Evolutionary conservation across 345 rosid species (phyloP).

Genomic region (Eucalyptus tenuipes): DNA sequence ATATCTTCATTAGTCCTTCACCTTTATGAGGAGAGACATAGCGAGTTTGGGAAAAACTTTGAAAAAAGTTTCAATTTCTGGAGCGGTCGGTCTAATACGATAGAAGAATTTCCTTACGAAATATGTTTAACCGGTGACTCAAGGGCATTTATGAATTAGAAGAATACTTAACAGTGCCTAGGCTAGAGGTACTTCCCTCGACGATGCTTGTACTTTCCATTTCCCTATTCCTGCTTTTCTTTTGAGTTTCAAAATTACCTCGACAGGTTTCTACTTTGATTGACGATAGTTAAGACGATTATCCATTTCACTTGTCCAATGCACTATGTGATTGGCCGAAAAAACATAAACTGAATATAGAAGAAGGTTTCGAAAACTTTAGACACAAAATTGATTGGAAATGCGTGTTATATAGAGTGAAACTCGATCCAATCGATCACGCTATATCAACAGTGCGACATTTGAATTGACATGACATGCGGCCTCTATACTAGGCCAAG

Average conservation of each 20-base stretch:
- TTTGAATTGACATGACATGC: neutral
- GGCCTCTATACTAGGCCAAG: neutral
- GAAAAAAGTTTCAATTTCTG: neutral
- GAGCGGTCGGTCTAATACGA: rapidly evolving
- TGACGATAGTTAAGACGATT: neutral
- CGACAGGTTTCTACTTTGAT: neutral
- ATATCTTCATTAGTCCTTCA: neutral
- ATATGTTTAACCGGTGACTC: rapidly evolving
- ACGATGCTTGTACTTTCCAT: neutral
- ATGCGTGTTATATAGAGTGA: neutral
- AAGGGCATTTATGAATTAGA: neutral
- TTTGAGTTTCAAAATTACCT: neutral
- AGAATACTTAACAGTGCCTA: neutral
- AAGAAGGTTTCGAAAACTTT: neutral
- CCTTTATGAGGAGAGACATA: neutral
- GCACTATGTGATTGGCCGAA: neutral
- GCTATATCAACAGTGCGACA: neutral
- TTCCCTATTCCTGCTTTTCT: neutral
- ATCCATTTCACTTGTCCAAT: neutral
- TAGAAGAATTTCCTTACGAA: neutral
- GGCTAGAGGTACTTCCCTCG: neutral
- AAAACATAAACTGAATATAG: neutral
- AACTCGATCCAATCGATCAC: neutral
- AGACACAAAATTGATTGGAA: neutral
- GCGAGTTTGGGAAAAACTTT: rapidly evolving